These are phyloP conservation scores for Flaveria bidentis DNA, from an alignment of 129 eudicot species.

Conservation along the genomic window DNA sequence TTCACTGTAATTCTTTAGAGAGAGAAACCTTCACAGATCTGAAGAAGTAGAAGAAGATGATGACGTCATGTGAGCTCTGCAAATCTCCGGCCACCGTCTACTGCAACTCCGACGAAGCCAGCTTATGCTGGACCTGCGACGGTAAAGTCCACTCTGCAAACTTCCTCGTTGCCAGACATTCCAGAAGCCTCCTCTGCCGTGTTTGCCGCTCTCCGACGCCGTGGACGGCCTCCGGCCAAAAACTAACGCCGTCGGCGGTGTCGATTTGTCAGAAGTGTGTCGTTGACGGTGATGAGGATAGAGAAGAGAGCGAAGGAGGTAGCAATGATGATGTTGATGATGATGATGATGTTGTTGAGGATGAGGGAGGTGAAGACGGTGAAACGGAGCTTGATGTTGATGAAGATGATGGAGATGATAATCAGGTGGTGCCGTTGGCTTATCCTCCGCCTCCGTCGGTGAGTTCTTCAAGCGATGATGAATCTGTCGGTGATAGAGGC, in stretches of 20 bases:
- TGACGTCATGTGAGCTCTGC: slow-evolving; percentile 75
- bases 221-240: slow-evolving; percentile 61
- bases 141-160: slow-evolving; percentile 74
- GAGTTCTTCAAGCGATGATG: slow-evolving; percentile 42
- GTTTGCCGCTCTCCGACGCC: slow-evolving; percentile 59
- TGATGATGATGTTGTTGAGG: slow-evolving; percentile 36
- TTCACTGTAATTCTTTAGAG: not conserved
- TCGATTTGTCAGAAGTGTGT: slow-evolving; percentile 57
- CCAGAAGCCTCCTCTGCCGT: slow-evolving; percentile 58
- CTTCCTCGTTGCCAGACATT: slow-evolving; percentile 67
- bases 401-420: slow-evolving; percentile 44
- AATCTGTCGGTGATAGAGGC: slow-evolving; percentile 7
- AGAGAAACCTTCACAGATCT: slow-evolving; percentile 18
- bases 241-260: slow-evolving; percentile 43
- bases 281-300: slow-evolving; percentile 22
- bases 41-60: slow-evolving; percentile 3
- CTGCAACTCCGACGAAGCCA: slow-evolving; percentile 77
- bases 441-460: slow-evolving; percentile 41
- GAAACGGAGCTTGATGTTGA: slow-evolving; percentile 6
- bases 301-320: slow-evolving; percentile 28
- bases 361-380: slow-evolving; percentile 24
- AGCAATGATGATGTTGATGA: slow-evolving; percentile 28
- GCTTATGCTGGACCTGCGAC: slow-evolving; percentile 79
- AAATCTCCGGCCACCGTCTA: slow-evolving; percentile 49
- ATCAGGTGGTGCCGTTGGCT: slow-evolving; percentile 58